These are phyloP conservation scores for Aquilaria yunnanensis DNA, from an alignment of 345 rosid genomes.

Conservation along the genomic window DNA sequence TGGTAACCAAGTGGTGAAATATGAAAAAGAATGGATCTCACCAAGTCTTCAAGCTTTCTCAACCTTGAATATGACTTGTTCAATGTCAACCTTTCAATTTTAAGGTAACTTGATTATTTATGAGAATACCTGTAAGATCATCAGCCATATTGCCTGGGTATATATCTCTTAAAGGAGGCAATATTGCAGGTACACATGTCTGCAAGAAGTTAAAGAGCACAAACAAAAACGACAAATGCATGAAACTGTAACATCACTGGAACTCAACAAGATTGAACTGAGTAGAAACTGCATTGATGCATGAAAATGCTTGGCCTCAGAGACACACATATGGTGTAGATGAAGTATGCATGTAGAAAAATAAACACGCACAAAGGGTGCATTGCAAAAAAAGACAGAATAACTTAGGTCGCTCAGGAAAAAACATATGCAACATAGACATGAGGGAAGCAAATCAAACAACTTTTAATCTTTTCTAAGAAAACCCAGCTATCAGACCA, in stretches of 20 bases:
- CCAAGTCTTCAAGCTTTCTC: too few relatives aligned
- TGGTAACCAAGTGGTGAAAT: too few relatives aligned
- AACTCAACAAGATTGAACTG: too few relatives aligned
- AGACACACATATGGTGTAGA: not conserved
- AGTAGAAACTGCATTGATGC: too few relatives aligned
- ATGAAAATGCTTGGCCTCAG: not conserved
- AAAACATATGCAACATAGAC: not conserved
- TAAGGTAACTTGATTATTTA: not conserved
- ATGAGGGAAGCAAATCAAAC: not conserved
- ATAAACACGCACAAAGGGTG: not conserved
- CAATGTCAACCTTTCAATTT: too few relatives aligned
- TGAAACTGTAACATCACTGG: not conserved
- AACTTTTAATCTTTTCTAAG: not conserved
- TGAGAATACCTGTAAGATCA: conserved; percentile 64
- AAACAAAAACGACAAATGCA: not conserved
- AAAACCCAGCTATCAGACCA: not conserved
- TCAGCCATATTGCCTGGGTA: conserved; percentile 64
- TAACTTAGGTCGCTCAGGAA: not conserved
- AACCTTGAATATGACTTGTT: too few relatives aligned
- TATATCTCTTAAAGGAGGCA: conserved; percentile 72
- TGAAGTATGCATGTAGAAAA: not conserved
- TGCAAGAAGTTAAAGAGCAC: conserved; percentile 22
- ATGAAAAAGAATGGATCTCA: too few relatives aligned
- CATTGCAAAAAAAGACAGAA: not conserved
- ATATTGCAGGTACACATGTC: conserved; percentile 87